These are phyloP conservation scores for Escovopsis sp. DNA, from an alignment of 2,329 filamentous ascomycete species.

Conservation along the genomic window DNA sequence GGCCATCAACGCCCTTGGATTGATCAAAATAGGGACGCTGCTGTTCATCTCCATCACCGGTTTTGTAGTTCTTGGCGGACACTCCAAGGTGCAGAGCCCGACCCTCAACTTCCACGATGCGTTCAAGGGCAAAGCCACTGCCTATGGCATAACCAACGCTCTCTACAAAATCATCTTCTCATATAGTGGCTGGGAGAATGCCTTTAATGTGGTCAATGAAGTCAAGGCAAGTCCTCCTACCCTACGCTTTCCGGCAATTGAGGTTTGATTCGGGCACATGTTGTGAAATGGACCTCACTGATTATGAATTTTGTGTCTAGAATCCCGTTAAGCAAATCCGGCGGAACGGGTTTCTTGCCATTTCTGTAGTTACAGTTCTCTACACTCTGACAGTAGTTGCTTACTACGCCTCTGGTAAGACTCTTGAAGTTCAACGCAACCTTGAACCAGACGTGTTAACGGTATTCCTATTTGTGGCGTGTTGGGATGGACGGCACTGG, in stretches of 20 bases:
- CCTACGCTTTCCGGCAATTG: no score
- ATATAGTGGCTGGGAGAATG: constrained; percentile 41
- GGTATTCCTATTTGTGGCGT: no score
- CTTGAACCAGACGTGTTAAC: no score
- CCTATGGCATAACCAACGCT: constrained; percentile 26
- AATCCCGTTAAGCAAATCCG: constrained; percentile 41
- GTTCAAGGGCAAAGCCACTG: constrained; percentile 19
- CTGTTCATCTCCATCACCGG: constrained; percentile 48
- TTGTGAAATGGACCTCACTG: no score
- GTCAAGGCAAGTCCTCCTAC: constrained; percentile 10
- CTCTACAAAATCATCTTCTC: constrained; percentile 44
- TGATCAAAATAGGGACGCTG: constrained; percentile 44
- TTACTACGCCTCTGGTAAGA: constrained; percentile 37
- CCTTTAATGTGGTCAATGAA: constrained; percentile 47
- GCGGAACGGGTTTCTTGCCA: constrained; percentile 30
- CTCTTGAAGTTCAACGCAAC: no score
- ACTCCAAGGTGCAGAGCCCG: constrained; percentile 17
- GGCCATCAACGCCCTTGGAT: constrained; percentile 39
- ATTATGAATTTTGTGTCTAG: no score
- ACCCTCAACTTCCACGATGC: constrained; percentile 20
- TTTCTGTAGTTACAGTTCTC: constrained; percentile 34
- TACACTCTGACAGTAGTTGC: constrained; percentile 46
- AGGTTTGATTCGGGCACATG: no score
- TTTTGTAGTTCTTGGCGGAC: constrained; percentile 38
- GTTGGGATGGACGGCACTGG: no score